Evolutionary conservation across 2,329 filamentous ascomycete species (phyloP).

Genomic region (Fusarium drepaniforme): DNA sequence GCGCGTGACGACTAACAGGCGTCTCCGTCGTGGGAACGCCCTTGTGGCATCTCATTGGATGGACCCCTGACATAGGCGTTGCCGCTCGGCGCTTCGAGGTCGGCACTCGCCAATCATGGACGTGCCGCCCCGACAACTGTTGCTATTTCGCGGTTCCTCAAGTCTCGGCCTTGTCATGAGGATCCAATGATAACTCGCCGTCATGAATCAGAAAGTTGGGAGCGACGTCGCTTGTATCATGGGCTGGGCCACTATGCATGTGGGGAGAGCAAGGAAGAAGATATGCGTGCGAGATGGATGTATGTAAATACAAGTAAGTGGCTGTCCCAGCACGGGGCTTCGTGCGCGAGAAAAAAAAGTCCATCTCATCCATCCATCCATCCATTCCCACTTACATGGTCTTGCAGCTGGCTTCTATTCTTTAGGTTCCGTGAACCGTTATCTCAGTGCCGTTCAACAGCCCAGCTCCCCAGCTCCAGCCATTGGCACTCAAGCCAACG

Average conservation of each 20-base stretch:
- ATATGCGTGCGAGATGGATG: conserved; percentile 20
- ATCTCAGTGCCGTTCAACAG: conserved; percentile 6
- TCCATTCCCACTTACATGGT: conserved; percentile 13
- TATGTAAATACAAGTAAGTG: conserved; percentile 45
- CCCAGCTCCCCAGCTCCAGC: neutral
- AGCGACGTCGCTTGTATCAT: conserved; percentile 30
- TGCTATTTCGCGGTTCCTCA: conserved; percentile 24
- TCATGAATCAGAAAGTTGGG: conserved; percentile 24
- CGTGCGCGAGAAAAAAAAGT: conserved; percentile 1
- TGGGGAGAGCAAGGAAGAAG: conserved; percentile 30
- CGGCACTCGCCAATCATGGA: conserved; percentile 44
- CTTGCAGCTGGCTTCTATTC: conserved; percentile 15
- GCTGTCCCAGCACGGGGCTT: conserved; percentile 29
- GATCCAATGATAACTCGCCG: conserved; percentile 38
- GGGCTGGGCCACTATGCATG: conserved; percentile 20
- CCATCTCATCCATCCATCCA: neutral
- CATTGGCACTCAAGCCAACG: conserved; percentile 14
- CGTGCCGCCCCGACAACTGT: neutral
- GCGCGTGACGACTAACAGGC: conserved; percentile 41
- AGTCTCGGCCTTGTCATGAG: conserved; percentile 31
- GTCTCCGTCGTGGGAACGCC: conserved; percentile 14
- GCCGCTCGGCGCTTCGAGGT: conserved; percentile 47
- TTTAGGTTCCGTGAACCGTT: conserved; percentile 38
- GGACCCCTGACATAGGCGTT: conserved; percentile 34
- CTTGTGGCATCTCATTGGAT: conserved; percentile 42